Base-by-base conservation (phyloP, 306 rosid genomes). In the Vigna radiata region DNA sequence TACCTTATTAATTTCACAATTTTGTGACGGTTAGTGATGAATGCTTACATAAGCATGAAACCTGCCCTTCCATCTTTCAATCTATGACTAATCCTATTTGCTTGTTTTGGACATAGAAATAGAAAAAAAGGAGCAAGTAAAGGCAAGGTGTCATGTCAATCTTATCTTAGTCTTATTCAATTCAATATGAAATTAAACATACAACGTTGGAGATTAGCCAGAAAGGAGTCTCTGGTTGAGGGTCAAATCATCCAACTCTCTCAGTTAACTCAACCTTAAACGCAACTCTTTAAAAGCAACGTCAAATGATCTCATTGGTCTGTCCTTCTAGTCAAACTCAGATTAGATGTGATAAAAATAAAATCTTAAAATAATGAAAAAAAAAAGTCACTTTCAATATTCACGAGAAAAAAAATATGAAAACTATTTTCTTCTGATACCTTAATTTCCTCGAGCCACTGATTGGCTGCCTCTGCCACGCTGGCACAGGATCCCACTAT, bases 391-490 rank as follows among this genome's bases (percentile, higher is more conserved):
- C 18, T 48, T 33, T 61, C 11, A 16, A 65, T 43, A 10, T 14
- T 39, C 17, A 16, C 17, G 1, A 16, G 8, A 15, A 27, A n/a
- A n/a, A 8, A n/a, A 17, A 27, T 5, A 48, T 6, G 18, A 41
- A 65, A 71, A 23, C 14, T 41, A 1, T 36, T 52, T 77, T 47
- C 29, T 13, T 49, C 82, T 83, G 91, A 92, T 85, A 84, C 99
- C 99, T 95, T 95, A 95, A 92, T 86, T 77, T 88, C 91, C 78
- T 89, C 97, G 97, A 95, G 91, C 77, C 59, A 81, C 79, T 89
- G 91, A 95, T 89, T 95, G 96, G 98, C 63, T 88, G 52, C 60
- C 74, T 56, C 81, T 77, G 86, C 89, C 93, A 88, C 86, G 85
- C 79, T 83, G 90, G 91, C 85, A 80, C 85, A 50, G 60, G 77